Evolutionary conservation across 2,329 filamentous ascomycete genomes (phyloP).

Genomic region (Alternaria hordeiaustralica): DNA sequence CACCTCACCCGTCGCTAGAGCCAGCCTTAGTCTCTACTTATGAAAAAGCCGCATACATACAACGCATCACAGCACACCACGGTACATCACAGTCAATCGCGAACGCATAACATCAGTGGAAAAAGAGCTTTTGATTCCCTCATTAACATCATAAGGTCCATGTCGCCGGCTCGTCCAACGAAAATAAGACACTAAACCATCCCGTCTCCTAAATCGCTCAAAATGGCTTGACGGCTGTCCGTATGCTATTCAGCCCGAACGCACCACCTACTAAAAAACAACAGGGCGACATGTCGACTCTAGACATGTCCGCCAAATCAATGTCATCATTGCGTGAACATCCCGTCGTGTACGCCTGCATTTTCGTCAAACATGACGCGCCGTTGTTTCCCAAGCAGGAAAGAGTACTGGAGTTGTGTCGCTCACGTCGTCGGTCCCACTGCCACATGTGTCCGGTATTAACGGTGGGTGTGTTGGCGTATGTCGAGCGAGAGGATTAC

Average conservation of each 20-base stretch:
- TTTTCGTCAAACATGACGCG: slow-evolving; percentile 36
- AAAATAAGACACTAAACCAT: slow-evolving; percentile 35
- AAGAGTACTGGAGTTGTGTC: slow-evolving; percentile 10
- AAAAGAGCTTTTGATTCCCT: slow-evolving; percentile 50
- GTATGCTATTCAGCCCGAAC: slow-evolving; percentile 20
- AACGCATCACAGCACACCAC: background rate
- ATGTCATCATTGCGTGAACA: slow-evolving; percentile 35
- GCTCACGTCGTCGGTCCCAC: slow-evolving; percentile 23
- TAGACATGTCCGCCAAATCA: slow-evolving; percentile 27
- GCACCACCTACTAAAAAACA: slow-evolving; percentile 31
- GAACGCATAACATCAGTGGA: slow-evolving; percentile 4
- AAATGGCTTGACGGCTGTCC: slow-evolving; percentile 12
- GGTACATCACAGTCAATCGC: background rate
- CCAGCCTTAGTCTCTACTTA: slow-evolving; percentile 4
- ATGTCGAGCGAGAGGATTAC: slow-evolving; percentile 15
- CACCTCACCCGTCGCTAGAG: slow-evolving; percentile 14
- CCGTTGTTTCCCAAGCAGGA: slow-evolving; percentile 14
- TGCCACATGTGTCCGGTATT: slow-evolving; percentile 24
- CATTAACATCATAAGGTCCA: slow-evolving; percentile 42
- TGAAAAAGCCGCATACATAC: slow-evolving; percentile 1
- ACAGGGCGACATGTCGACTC: slow-evolving; percentile 26
- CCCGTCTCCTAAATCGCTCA: slow-evolving; percentile 16
- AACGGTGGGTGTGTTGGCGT: slow-evolving; percentile 10
- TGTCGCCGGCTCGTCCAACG: slow-evolving; percentile 28
- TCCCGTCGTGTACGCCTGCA: slow-evolving; percentile 36